A percentile compares a stretch with the other conserved stretches of the same genome.
Conservation (phyloP, 1,284 basidiomycete genomes). For the Pseudozyma tsukubaensis region DNA sequence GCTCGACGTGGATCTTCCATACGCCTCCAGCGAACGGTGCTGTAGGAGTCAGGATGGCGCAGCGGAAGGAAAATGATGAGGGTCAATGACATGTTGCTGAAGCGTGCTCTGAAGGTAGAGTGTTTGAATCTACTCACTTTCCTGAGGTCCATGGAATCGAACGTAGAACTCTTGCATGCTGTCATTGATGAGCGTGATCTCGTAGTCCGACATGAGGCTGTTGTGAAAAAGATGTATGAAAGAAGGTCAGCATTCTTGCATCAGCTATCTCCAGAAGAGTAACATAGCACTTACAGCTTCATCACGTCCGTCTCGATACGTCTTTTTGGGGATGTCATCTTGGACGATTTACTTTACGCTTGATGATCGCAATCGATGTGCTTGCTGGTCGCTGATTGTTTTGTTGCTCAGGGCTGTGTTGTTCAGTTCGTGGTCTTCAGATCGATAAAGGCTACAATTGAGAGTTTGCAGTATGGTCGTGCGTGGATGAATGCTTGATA, state of each 20-base stretch:
- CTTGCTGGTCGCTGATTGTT: too few relatives aligned
- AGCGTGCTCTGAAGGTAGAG: background rate
- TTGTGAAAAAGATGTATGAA: background rate
- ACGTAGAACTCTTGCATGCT: constrained; percentile 99
- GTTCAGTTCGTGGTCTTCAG: too few relatives aligned
- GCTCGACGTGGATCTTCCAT: constrained; percentile 99
- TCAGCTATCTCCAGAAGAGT: too few relatives aligned
- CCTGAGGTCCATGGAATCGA: constrained; percentile 89
- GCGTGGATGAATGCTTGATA: too few relatives aligned
- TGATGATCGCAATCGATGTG: background rate
- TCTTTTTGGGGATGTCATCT: constrained; percentile 79
- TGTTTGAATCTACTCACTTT: constrained; percentile 77
- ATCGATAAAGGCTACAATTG: too few relatives aligned
- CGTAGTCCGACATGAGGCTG: constrained; percentile 70
- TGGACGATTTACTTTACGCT: background rate
- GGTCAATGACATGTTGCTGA: background rate
- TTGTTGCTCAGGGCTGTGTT: background rate
- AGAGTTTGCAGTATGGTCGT: too few relatives aligned
- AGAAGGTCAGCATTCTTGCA: background rate
- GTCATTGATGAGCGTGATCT: constrained; percentile 96
- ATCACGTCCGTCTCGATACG: constrained; percentile 99
- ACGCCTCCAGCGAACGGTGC: constrained; percentile 95
- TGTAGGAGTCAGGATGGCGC: constrained; percentile 66
- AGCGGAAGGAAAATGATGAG: background rate
- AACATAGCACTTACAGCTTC: constrained; percentile 82